These are phyloP conservation scores for Ogataea allantospora DNA, from an alignment of 805 yeast species.

Conservation along the genomic window DNA sequence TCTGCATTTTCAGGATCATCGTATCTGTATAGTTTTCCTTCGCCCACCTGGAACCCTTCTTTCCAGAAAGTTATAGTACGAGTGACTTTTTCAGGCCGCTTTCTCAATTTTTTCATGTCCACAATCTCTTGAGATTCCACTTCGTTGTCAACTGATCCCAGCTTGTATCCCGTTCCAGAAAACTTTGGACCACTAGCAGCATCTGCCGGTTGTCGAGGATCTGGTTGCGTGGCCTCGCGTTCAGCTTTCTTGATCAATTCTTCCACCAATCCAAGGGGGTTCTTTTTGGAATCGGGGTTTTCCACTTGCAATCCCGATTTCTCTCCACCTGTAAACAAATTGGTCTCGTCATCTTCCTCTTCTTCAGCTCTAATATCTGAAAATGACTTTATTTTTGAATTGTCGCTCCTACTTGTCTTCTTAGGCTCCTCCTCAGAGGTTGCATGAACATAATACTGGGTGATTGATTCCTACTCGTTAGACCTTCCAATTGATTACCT, in stretches of 20 bases:
- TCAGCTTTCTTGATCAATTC: conserved; percentile 68
- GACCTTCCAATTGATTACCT: conserved; percentile 10
- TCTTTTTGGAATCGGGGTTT: conserved; percentile 50
- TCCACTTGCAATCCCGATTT: conserved; percentile 79
- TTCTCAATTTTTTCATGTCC: conserved; percentile 25
- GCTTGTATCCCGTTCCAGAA: conserved; percentile 51
- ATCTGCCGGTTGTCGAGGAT: conserved; percentile 26
- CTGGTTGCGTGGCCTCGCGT: conserved; percentile 54
- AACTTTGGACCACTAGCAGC: conserved; percentile 35
- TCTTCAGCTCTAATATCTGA: conserved; percentile 34
- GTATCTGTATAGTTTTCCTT: conserved; percentile 79
- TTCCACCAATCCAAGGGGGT: conserved; percentile 45
- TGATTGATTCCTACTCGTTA: conserved; percentile 24
- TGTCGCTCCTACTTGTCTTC: conserved; percentile 1
- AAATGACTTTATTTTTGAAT: conserved; percentile 31
- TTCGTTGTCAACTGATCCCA: conserved; percentile 46
- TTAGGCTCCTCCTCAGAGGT: conserved; percentile 15
- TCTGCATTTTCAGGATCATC: conserved; percentile 89
- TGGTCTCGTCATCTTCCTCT: conserved; percentile 34
- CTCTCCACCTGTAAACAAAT: conserved; percentile 59
- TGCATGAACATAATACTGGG: conserved; percentile 27
- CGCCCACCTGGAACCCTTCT: conserved; percentile 94
- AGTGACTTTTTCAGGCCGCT: conserved; percentile 49
- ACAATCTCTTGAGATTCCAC: conserved; percentile 31
- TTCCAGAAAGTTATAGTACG: conserved; percentile 93